Evolutionary conservation across 805 yeast genomes (phyloP), one percentile per base, ranked within the genome.

Genomic region (Wickerhamiella spandovensis): DNA sequence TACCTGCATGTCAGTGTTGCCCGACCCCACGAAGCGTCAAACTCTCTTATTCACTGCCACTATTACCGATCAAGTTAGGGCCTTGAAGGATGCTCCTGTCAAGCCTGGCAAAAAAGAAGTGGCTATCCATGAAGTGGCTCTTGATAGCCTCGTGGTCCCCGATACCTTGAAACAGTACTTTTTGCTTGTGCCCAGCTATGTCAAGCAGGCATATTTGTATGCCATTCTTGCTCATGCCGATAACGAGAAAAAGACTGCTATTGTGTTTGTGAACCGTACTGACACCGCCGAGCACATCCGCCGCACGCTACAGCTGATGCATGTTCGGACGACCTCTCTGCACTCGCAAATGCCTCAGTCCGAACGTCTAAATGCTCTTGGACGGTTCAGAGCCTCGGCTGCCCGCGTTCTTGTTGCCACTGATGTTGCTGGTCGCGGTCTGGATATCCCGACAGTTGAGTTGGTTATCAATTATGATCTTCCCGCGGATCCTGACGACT

Each of bases 341-440:
- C 97, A 92, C 64, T 89, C 97, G 2, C 89, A 88, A 62, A 81
- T 92, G 92, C 89, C 90, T 0, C 99, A 92, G 67, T 67, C 74
- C 25, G 97, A 92, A 63, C 77, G 99, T 66, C 80, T 90, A 22
- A 87, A 85, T 64, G 85, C 97, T 0, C 70, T 92, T 50, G 97
- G 89, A 56, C 73, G 97, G 60, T 92, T 92, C 68, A 77, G 90
- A 61, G 97, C 97, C 0, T 84, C 85, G 50, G 97, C 95, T 3
- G 97, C 97, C 0, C 75, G 95, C 45, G 86, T 92, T 1, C 69
- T 92, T 50, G 81, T 92, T 17, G 96, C 97, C 7, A 92, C 99
- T 0, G 98, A 92, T 65, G 97, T 92, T 21, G 98, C 96, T 2
- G 82, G 95, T 25, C 79, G 98, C 77, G 98, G 98, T 65, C 75